Evolutionary conservation across 202 grass and related monocot genomes (phyloP).

Genomic region (Setaria italica): DNA sequence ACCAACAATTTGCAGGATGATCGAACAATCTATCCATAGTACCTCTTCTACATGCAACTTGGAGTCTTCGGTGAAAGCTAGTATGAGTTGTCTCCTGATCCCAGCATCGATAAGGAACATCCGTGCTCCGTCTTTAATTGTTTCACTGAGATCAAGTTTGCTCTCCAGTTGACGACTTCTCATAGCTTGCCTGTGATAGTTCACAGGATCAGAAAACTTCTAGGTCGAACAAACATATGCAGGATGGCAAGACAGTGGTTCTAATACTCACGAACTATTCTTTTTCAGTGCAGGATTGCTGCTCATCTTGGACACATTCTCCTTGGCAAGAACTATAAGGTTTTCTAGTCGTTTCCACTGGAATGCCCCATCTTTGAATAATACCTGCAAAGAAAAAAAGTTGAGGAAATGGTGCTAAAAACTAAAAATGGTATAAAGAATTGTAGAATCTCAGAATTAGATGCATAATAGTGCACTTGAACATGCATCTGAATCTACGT

Average conservation of each 20-base stretch:
- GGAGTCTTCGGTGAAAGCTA: conserved; percentile 97
- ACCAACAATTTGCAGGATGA: conserved; percentile 24
- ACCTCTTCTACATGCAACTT: conserved; percentile 98
- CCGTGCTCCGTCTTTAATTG: conserved; percentile 96
- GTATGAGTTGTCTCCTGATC: conserved; percentile 88
- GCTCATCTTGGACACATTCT: conserved; percentile 95
- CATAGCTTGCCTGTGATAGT: conserved; percentile 61
- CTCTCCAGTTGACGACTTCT: conserved; percentile 57
- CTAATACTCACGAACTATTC: conserved; percentile 64
- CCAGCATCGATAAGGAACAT: conserved; percentile 89
- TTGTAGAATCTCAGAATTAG: not conserved
- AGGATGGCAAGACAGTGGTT: not conserved
- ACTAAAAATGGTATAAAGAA: conserved; percentile 20
- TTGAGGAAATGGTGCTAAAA: not conserved
- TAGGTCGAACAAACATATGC: conserved; percentile 11
- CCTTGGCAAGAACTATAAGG: conserved; percentile 96
- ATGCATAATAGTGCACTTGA: not conserved
- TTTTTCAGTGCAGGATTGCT: conserved; percentile 81
- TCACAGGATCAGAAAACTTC: conserved; percentile 12
- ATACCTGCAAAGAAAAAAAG: conserved; percentile 56
- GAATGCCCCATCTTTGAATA: conserved; percentile 98
- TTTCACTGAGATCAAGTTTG: conserved; percentile 92
- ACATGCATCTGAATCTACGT: not conserved
- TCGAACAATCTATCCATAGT: conserved; percentile 28
- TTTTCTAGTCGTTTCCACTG: conserved; percentile 99